A percentile compares a stretch with the other conserved stretches of the same genome.
Evolutionary conservation across 306 rosid species (phyloP).

Genomic region (peach (Prunus persica)): DNA sequence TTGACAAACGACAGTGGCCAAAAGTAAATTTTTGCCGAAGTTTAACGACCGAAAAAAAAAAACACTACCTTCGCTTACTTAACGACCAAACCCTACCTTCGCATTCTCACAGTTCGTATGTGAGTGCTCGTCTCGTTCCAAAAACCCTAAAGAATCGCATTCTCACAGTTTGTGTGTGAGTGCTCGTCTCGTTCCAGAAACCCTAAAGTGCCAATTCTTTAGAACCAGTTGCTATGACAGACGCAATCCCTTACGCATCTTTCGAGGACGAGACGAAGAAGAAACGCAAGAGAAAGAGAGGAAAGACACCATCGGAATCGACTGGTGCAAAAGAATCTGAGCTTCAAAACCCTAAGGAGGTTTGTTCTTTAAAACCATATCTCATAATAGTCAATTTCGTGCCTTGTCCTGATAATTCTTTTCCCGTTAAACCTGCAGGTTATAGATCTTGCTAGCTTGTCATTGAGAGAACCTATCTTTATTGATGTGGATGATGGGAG

Average conservation of each 20-base stretch:
- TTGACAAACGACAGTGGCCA: too few relatives aligned
- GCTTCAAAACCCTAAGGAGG: slow-evolving; percentile 44
- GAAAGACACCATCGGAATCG: slow-evolving; percentile 20
- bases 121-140: background rate
- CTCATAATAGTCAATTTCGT: background rate
- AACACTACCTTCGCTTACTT: too few relatives aligned
- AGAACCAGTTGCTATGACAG: slow-evolving; percentile 35
- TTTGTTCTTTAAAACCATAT: slow-evolving; percentile 26
- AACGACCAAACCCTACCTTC: too few relatives aligned
- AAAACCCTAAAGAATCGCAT: background rate
- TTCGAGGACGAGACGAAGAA: slow-evolving; percentile 31
- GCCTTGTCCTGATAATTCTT: background rate
- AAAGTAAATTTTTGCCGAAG: too few relatives aligned
- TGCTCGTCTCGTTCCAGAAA: background rate
- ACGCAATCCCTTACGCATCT: slow-evolving; percentile 11
- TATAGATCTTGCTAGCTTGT: slow-evolving; percentile 83
- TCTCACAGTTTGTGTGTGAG: too few relatives aligned
- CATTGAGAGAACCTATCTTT: slow-evolving; percentile 63
- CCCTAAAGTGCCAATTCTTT: background rate
- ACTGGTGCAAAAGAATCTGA: background rate
- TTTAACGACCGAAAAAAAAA: too few relatives aligned
- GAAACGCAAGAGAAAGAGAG: slow-evolving; percentile 62
- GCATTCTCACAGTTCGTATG: too few relatives aligned
- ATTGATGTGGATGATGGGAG: slow-evolving; percentile 88
- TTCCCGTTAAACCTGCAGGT: slow-evolving; percentile 45